A percentile compares a stretch with the other conserved stretches of the same genome.
phyloP scores from a whole-genome alignment of 768 basidiomycete genomes.

The Chlorophyllum brunneum region DNA sequence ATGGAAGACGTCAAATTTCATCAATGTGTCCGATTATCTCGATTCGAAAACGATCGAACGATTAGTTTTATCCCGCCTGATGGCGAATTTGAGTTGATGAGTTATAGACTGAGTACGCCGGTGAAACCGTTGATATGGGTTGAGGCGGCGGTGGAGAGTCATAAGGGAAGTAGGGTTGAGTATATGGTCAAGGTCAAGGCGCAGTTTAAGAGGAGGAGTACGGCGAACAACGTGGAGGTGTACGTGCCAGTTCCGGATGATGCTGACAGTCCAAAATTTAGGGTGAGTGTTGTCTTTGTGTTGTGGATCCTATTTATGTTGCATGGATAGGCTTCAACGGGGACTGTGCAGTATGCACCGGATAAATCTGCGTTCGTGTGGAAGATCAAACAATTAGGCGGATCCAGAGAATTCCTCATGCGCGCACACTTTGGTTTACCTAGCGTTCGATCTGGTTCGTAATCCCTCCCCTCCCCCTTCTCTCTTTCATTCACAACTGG shows the following conservation, averaged over 20 bases:
- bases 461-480: neutral
- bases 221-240: constrained; percentile 98
- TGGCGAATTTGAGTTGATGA: constrained; percentile 98
- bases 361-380: constrained; percentile 98
- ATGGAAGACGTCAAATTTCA: constrained; percentile 99
- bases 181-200: constrained; percentile 96
- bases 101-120: constrained; percentile 91
- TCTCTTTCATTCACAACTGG: neutral
- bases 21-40: constrained; percentile 94
- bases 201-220: constrained; percentile 95
- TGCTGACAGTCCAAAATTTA: constrained; percentile 95
- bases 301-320: neutral
- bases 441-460: constrained; percentile 84
- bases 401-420: constrained; percentile 96
- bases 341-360: constrained; percentile 93
- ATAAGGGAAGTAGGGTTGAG: constrained; percentile 89
- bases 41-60: constrained; percentile 98
- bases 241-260: constrained; percentile 99
- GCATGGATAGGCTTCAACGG: constrained; percentile 71
- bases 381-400: constrained; percentile 98
- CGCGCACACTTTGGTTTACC: constrained; percentile 97
- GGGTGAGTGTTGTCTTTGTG: constrained; percentile 48
- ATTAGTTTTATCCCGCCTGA: constrained; percentile 99
- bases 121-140: constrained; percentile 98
- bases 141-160: constrained; percentile 93